Evolutionary conservation across 768 basidiomycete genomes (phyloP).

Genomic region (Tulasnella sp.): DNA sequence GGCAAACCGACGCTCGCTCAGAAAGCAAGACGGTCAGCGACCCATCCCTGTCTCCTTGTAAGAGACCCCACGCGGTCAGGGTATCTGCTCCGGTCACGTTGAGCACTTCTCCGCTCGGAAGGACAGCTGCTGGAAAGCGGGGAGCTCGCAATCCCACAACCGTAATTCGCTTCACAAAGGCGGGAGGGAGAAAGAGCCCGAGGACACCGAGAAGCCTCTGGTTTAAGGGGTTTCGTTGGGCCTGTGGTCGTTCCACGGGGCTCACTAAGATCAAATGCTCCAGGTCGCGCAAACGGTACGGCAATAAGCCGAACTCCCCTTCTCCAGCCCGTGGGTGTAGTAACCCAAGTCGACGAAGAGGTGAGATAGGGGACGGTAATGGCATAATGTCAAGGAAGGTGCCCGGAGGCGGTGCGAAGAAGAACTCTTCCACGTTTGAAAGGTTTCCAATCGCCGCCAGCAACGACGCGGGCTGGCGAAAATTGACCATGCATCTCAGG

Average conservation of each 20-base stretch:
- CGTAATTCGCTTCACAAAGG: background rate
- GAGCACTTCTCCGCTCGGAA: background rate
- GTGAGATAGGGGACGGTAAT: background rate
- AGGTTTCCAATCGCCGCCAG: conserved; percentile 1
- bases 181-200: background rate
- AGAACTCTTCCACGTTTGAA: conserved; percentile 20
- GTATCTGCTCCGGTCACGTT: conserved; percentile 3
- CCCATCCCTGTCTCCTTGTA: background rate
- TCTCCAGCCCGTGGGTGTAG: background rate
- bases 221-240: background rate
- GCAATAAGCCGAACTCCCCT: conserved; percentile 5
- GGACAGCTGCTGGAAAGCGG: background rate
- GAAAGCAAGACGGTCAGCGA: background rate
- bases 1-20: background rate
- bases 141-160: background rate
- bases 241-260: background rate
- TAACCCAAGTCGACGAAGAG: conserved; percentile 12
- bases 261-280: conserved; percentile 1
- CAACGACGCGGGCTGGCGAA: background rate
- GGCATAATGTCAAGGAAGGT: background rate
- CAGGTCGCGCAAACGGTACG: conserved; percentile 1
- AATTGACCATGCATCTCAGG: conserved; percentile 17
- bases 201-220: background rate
- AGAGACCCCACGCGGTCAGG: background rate
- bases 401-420: background rate